A percentile compares a stretch with the other conserved stretches of the same genome.
These are phyloP conservation scores for Podaxis sp. DNA, from an alignment of 768 basidiomycete genomes.

Conservation along the genomic window DNA sequence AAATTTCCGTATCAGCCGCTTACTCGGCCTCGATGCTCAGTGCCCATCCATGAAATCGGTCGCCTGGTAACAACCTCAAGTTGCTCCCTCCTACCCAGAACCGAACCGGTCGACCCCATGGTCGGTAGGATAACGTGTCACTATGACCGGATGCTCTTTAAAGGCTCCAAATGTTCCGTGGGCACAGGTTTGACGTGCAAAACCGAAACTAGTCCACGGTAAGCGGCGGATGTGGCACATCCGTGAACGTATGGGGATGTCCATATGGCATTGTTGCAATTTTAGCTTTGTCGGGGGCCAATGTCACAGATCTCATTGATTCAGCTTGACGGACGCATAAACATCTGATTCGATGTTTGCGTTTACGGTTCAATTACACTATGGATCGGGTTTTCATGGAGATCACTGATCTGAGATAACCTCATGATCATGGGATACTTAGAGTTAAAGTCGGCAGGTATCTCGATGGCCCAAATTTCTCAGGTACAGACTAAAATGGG, in stretches of 20 bases:
- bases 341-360: slow-evolving; percentile 26
- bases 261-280: slow-evolving; percentile 8
- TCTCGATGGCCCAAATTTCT: slow-evolving; percentile 31
- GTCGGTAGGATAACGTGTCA: not conserved
- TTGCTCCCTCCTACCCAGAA: not conserved
- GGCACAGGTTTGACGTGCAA: not conserved
- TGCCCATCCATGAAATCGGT: not conserved
- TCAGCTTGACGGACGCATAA: slow-evolving; percentile 13
- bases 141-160: slow-evolving; percentile 19
- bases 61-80: not conserved
- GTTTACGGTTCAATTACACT: slow-evolving; percentile 36
- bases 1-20: not conserved
- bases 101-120: slow-evolving; percentile 1
- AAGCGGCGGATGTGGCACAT: slow-evolving; percentile 1
- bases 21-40: not conserved
- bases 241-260: slow-evolving; percentile 1
- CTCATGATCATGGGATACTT: slow-evolving; percentile 26
- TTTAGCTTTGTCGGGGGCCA: slow-evolving; percentile 12
- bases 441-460: slow-evolving; percentile 37
- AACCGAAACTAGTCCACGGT: not conserved
- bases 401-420: slow-evolving; percentile 41
- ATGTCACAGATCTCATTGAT: slow-evolving; percentile 13
- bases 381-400: slow-evolving; percentile 29
- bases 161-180: slow-evolving; percentile 27
- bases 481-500: slow-evolving; percentile 35